Base-by-base conservation (phyloP, 768 basidiomycete genomes). In the Russula lepida region DNA sequence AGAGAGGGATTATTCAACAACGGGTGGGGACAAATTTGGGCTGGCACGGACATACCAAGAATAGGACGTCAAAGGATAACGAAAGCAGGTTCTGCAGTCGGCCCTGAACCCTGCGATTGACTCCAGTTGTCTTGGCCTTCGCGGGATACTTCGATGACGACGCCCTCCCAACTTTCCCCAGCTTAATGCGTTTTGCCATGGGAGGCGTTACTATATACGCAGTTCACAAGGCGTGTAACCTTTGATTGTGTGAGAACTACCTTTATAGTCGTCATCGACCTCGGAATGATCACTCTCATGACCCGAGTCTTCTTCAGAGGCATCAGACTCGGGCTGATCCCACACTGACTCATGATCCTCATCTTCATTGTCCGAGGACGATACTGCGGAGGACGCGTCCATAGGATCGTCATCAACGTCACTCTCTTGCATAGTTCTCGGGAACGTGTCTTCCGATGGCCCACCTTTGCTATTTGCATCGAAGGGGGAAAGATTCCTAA, bases 71-170 rank as follows among this genome's bases (percentile, higher is more conserved):
- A 12, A 63, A 21, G 21, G 63, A 52, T 15, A 64, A 30, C 25
- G 60, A 57, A 6, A 64, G 46, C 63, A 64, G 58, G 32, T 64
- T 32, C 50, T 64, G 60, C 25, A 64, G 56, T 30, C 63, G 63
- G 13, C 63, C 63, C 32, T 35, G 60, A 12, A 64, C 54, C 39
- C 47, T 48, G 4, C 51, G 54, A 30, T 48, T 43, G 30, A 23
- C 41, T 1, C 50, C 25, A 28, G 46, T 37, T 19, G 32, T 41
- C 46, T 58, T 57, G 11, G 46, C 6, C 23, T 51, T 62, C n/a
- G 50, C n/a, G 9, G 43, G 28, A 6, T 56, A 41, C 12, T 47
- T 59, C 17, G 27, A 59, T n/a, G 48, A 44, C 32, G 58, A 44
- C 1, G 41, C 41, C 2, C n/a, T 52, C 30, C 33, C 50, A 25